Evolutionary conservation across 2,329 filamentous ascomycete genomes (phyloP), one percentile per base, ranked within the genome.

Genomic region (Cladorrhinum sp.): DNA sequence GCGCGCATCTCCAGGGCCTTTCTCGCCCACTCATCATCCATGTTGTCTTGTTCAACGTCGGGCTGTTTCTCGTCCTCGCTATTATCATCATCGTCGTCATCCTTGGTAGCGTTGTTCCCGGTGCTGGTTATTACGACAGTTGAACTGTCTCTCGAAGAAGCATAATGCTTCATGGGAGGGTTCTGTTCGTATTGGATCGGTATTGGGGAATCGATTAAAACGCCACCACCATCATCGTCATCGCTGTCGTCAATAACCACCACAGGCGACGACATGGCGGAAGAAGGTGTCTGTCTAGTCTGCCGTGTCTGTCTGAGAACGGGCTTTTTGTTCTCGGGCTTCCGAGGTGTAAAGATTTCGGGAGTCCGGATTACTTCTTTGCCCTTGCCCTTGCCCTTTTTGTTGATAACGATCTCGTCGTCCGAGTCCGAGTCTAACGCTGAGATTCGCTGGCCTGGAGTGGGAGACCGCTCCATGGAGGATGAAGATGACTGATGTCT

Each of bases 21-120:
- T 63, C 73, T 72, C 26, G 82, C 72, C 64, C 81, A 84, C 55
- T 76, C 60, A 16, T 59, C 59, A 6, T 66, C 61, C 28, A 30
- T 33, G 28, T 63, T 61, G 20, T 62, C 64, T 8, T 57, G 39
- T 48, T 59, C 48, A 51, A 59, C 36, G 6, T 48, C 8, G 10
- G 51, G 12, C 36, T 46, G 21, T 33, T 55, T 42, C 14, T 28
- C 14, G 23, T 59, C 50, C 23, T 53, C 33, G 33, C 21, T 39
- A 10, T 48, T 33, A 1, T 30, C 57, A 26, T 58, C 59, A 6
- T 53, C 49, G 23, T 49, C 46, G 24, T 61, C 39, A 50, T 36
- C 36, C 28, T 42, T 26, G 55, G 30, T 8, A 12, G n/a, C 6
- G 8, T 24, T 24, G 2, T 36, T 26, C 30, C 24, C 18, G 18